These are phyloP conservation scores for Xylaria intraflava DNA, from an alignment of 495 filamentous ascomycete species.

Conservation along the genomic window DNA sequence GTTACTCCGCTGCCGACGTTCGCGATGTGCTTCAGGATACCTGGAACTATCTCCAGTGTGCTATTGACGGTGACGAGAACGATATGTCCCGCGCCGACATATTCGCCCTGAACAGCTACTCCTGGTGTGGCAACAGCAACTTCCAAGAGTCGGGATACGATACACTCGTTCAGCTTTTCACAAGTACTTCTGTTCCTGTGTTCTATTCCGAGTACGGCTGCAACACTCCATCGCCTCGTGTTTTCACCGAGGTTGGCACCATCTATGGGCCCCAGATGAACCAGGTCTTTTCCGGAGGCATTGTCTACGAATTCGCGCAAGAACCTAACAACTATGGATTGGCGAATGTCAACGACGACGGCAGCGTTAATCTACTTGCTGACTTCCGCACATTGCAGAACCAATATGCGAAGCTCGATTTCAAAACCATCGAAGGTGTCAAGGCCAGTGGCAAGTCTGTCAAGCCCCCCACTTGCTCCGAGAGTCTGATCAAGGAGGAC, in stretches of 20 bases:
- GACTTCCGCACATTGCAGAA: slow-evolving; percentile 73
- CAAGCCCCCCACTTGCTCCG: slow-evolving; percentile 52
- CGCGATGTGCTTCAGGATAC: slow-evolving; percentile 70
- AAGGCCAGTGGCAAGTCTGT: slow-evolving; percentile 46
- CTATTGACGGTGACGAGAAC: slow-evolving; percentile 54
- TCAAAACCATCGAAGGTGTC: slow-evolving; percentile 50
- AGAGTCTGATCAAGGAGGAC: slow-evolving; percentile 53
- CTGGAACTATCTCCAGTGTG: slow-evolving; percentile 78
- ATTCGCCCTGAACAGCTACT: slow-evolving; percentile 93
- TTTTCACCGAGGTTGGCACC: slow-evolving; percentile 74
- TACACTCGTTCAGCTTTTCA: slow-evolving; percentile 62
- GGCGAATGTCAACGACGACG: slow-evolving; percentile 60
- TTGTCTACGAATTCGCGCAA: slow-evolving; percentile 83
- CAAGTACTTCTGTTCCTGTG: slow-evolving; percentile 67
- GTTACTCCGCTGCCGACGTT: slow-evolving; percentile 93
- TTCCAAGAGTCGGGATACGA: slow-evolving; percentile 68
- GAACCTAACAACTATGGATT: slow-evolving; percentile 71
- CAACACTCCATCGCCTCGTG: slow-evolving; percentile 70
- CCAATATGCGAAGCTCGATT: slow-evolving; percentile 69
- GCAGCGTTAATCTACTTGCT: slow-evolving; percentile 52
- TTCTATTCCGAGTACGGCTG: slow-evolving; percentile 98
- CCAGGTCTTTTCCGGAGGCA: slow-evolving; percentile 69
- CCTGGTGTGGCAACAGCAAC: slow-evolving; percentile 79
- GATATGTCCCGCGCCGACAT: slow-evolving; percentile 69
- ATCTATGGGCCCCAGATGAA: slow-evolving; percentile 81